Conservation (phyloP, 164 flowering plant species). For the Akebia trifoliata region DNA sequence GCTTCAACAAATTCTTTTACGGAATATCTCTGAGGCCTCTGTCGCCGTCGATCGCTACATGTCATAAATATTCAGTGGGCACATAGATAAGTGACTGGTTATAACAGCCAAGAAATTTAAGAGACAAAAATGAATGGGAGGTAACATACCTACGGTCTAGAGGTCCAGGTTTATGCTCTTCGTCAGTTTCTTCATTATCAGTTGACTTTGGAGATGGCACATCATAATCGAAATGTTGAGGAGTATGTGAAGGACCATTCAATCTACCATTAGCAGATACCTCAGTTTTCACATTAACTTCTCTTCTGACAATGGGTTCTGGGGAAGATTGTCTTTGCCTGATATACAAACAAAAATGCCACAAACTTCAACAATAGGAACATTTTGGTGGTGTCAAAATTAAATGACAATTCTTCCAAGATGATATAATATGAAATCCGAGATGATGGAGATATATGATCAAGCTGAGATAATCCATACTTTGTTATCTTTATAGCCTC, state of each 20-base stretch:
- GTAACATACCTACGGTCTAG: constrained; percentile 64
- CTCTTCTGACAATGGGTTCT: constrained; percentile 55
- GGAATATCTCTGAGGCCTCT: constrained; percentile 87
- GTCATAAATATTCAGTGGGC: constrained; percentile 5
- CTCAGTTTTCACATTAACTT: constrained; percentile 41
- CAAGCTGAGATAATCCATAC: constrained; percentile 46
- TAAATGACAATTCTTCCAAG: too few species aligned
- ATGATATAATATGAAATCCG: too few species aligned
- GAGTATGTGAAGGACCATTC: constrained; percentile 48
- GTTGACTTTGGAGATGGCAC: constrained; percentile 51
- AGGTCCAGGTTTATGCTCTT: constrained; percentile 39
- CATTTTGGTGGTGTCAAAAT: too few species aligned
- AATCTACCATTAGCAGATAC: constrained; percentile 60
- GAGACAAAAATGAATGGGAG: background rate
- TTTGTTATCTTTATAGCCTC: constrained; percentile 96
- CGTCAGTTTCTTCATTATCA: constrained; percentile 58
- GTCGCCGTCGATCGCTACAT: constrained; percentile 65
- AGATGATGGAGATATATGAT: background rate
- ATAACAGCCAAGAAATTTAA: too few species aligned
- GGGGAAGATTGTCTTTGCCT: constrained; percentile 69
- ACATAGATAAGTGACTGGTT: background rate
- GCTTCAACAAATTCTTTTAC: constrained; percentile 73
- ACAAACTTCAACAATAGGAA: too few species aligned
- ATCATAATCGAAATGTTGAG: constrained; percentile 34
- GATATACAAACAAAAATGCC: constrained; percentile 6